phyloP scores from a whole-genome alignment of 108 stramenopile species.

The Asterionellopsis glacialis region DNA sequence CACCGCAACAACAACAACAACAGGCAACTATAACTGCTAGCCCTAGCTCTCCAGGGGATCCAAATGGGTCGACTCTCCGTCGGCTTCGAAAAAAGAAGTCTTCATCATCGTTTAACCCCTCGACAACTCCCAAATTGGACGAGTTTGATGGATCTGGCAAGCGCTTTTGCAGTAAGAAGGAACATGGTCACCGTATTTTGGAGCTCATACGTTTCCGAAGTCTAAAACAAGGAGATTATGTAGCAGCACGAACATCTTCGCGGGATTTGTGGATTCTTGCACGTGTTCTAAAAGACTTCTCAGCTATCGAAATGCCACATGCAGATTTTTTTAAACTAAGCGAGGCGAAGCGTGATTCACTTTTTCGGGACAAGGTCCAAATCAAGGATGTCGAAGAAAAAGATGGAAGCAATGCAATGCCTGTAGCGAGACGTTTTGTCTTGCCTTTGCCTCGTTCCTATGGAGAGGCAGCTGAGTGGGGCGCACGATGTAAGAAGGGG shows the following conservation, averaged over 20 bases:
- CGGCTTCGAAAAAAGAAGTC: constrained; percentile 46
- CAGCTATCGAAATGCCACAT: constrained; percentile 17
- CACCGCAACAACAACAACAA: not conserved
- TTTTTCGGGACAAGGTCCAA: constrained; percentile 55
- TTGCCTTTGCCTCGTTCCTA: constrained; percentile 60
- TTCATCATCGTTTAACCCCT: constrained; percentile 12
- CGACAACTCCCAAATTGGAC: constrained; percentile 10
- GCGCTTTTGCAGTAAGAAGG: constrained; percentile 50
- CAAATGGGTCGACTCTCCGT: constrained; percentile 58
- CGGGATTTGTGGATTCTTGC: constrained; percentile 73
- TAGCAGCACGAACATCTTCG: constrained; percentile 49
- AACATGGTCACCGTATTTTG: constrained; percentile 47
- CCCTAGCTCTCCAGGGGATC: constrained; percentile 26
- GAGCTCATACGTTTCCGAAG: constrained; percentile 53
- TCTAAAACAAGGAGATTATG: constrained; percentile 57
- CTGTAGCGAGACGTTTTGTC: constrained; percentile 39
- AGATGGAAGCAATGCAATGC: constrained; percentile 20
- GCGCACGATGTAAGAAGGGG: constrained; percentile 40
- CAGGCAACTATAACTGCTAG: not conserved
- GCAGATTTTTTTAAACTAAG: constrained; percentile 48
- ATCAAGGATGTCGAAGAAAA: constrained; percentile 68
- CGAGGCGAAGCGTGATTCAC: constrained; percentile 41
- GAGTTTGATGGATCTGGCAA: constrained; percentile 43
- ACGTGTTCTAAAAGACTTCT: constrained; percentile 52
- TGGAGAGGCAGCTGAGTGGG: constrained; percentile 68